Conservation (phyloP, 1,284 basidiomycete species). For the Apiotrichum gamsii region DNA sequence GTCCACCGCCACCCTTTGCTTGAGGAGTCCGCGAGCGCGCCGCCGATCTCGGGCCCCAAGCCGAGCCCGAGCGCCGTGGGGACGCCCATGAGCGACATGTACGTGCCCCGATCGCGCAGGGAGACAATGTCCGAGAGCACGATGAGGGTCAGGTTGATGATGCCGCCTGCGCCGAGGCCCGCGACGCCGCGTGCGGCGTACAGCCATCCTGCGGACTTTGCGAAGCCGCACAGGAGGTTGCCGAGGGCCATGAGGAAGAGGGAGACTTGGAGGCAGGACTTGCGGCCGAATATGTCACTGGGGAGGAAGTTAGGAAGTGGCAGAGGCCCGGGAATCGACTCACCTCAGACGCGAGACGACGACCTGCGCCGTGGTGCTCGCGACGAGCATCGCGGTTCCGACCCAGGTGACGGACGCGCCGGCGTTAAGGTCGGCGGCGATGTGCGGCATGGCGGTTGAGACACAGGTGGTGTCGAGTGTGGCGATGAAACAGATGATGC, state of each 20-base stretch:
- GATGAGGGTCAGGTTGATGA: slow-evolving; percentile 45
- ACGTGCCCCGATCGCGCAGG: slow-evolving; percentile 45
- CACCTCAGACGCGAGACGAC: slow-evolving; percentile 26
- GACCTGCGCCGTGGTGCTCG: slow-evolving; percentile 32
- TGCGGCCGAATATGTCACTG: slow-evolving; percentile 33
- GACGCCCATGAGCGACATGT: slow-evolving; percentile 35
- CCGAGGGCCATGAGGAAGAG: slow-evolving; percentile 27
- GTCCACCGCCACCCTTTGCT: slow-evolving; percentile 25
- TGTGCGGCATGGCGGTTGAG: slow-evolving; percentile 25
- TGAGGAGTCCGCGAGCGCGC: slow-evolving; percentile 24
- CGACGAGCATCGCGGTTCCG: slow-evolving; percentile 32
- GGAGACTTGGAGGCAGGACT: slow-evolving; percentile 19
- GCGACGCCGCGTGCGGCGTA: slow-evolving; percentile 43
- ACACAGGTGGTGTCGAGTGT: slow-evolving; percentile 25
- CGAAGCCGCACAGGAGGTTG: slow-evolving; percentile 32
- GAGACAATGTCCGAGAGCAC: slow-evolving; percentile 47
- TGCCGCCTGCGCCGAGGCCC: slow-evolving; percentile 47
- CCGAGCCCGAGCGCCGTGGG: slow-evolving; percentile 26
- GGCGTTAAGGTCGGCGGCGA: slow-evolving; percentile 26
- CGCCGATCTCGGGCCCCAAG: slow-evolving; percentile 29
- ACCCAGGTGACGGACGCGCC: slow-evolving; percentile 30
- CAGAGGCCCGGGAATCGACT: no score
- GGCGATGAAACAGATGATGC: slow-evolving; percentile 4
- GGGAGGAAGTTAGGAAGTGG: no score
- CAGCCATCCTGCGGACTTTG: slow-evolving; percentile 25